Conservation (phyloP, 2,329 filamentous ascomycete species). For the Fusarium goolgardi region DNA sequence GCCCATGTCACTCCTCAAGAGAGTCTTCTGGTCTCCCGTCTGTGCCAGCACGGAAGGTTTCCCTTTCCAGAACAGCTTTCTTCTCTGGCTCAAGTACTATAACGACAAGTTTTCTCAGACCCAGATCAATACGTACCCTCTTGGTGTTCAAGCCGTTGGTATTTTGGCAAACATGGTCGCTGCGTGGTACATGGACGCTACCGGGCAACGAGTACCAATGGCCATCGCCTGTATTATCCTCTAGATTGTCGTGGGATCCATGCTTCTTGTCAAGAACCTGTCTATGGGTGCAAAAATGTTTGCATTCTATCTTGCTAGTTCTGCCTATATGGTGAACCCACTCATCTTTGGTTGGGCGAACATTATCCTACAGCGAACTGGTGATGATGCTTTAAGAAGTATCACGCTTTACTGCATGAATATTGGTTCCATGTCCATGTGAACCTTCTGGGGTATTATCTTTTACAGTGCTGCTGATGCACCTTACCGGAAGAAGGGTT, state of each 20-base stretch:
- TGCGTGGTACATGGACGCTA: conserved; percentile 41
- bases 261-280: conserved; percentile 40
- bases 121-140: conserved; percentile 46
- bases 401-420: conserved; percentile 57
- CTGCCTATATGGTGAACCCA: conserved; percentile 45
- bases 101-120: conserved; percentile 34
- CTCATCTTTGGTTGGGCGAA: conserved; percentile 46
- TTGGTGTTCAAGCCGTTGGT: conserved; percentile 44
- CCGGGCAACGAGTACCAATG: conserved; percentile 30
- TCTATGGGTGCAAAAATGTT: conserved; percentile 37
- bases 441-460: conserved; percentile 59
- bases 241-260: conserved; percentile 32
- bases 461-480: conserved; percentile 57
- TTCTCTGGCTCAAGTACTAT: conserved; percentile 45
- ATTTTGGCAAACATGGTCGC: conserved; percentile 42
- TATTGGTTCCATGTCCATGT: conserved; percentile 53
- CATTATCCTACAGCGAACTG: conserved; percentile 39
- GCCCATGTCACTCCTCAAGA: conserved; percentile 46
- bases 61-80: conserved; percentile 41
- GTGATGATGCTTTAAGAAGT: conserved; percentile 55
- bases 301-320: conserved; percentile 43
- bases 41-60: conserved; percentile 40
- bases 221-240: conserved; percentile 28
- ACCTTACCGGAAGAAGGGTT: conserved; percentile 54
- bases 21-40: conserved; percentile 51